Percentiles rank a stretch among this genome's conserved stretches.
These are phyloP conservation scores for Amylocystis lapponica DNA, from an alignment of 768 basidiomycete genomes.

Conservation along the genomic window DNA sequence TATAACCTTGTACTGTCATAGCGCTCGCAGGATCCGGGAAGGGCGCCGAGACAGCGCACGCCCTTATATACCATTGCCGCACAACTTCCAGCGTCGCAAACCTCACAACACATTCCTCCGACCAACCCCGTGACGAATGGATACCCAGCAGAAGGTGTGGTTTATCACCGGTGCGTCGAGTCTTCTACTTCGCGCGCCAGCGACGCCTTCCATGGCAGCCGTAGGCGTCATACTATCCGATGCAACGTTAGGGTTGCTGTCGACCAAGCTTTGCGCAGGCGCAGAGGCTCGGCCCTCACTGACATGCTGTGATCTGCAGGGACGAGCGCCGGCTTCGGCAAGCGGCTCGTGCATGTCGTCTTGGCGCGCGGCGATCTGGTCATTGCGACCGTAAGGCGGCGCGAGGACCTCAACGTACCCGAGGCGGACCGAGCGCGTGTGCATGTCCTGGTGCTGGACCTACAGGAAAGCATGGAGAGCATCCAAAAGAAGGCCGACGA, in stretches of 20 bases:
- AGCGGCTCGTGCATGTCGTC: background rate
- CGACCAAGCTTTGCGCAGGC: background rate
- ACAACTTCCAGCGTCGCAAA: no score
- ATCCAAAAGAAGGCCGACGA: slow-evolving; percentile 28
- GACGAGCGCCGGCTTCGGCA: slow-evolving; percentile 1
- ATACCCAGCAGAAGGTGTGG: slow-evolving; percentile 8
- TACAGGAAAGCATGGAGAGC: slow-evolving; percentile 33
- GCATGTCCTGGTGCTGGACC: slow-evolving; percentile 43
- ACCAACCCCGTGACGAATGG: no score
- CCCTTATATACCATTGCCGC: no score
- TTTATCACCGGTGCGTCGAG: slow-evolving; percentile 2
- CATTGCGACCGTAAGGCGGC: slow-evolving; percentile 6
- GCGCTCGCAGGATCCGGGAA: no score
- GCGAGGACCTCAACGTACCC: slow-evolving; percentile 3
- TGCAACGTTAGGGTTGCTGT: background rate
- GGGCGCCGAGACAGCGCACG: no score
- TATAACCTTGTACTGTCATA: no score
- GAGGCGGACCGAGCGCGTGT: slow-evolving; percentile 30
- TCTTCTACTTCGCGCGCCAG: background rate
- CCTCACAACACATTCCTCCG: no score
- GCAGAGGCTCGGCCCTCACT: background rate
- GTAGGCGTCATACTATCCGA: no score
- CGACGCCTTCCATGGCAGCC: background rate
- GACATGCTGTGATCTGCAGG: background rate
- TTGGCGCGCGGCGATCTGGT: slow-evolving; percentile 23